These are phyloP conservation scores for Quercus ilex DNA, from an alignment of 306 rosid species.

Conservation along the genomic window DNA sequence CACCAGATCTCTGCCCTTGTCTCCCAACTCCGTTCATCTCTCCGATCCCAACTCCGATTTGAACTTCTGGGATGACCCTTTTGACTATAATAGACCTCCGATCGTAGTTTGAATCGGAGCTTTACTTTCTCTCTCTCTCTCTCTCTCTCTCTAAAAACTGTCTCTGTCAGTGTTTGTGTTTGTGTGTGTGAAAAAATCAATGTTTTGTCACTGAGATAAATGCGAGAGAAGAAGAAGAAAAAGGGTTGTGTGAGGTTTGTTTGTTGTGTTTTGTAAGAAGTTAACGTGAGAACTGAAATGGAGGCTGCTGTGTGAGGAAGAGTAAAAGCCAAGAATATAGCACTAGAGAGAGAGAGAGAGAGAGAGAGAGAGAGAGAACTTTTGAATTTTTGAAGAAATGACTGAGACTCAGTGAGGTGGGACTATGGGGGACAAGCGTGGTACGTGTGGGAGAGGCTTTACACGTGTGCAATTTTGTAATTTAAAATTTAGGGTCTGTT, in stretches of 20 bases:
- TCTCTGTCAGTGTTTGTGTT: no score
- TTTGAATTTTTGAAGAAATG: slow-evolving; percentile 36
- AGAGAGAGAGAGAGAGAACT: slow-evolving; percentile 10
- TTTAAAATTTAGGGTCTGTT: no score
- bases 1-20: slow-evolving; percentile 91
- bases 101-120: slow-evolving; percentile 10
- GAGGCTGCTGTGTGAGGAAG: slow-evolving; percentile 35
- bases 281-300: slow-evolving; percentile 12
- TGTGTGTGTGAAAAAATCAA: no score
- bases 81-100: background rate
- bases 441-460: slow-evolving; percentile 31
- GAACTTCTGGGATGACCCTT: background rate
- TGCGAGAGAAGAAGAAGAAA: background rate
- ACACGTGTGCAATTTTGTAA: slow-evolving; percentile 1
- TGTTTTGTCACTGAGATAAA: background rate
- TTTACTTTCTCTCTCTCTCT: background rate
- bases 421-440: background rate
- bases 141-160: background rate
- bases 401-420: background rate
- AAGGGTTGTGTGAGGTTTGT: background rate
- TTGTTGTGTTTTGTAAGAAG: background rate
- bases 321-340: slow-evolving; percentile 39
- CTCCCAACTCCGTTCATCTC: slow-evolving; percentile 82
- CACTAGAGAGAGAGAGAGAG: background rate
- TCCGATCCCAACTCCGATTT: background rate